Base-by-base conservation (phyloP, 2,329 filamentous ascomycete species). In the Paraphaeosphaeria minitans region DNA sequence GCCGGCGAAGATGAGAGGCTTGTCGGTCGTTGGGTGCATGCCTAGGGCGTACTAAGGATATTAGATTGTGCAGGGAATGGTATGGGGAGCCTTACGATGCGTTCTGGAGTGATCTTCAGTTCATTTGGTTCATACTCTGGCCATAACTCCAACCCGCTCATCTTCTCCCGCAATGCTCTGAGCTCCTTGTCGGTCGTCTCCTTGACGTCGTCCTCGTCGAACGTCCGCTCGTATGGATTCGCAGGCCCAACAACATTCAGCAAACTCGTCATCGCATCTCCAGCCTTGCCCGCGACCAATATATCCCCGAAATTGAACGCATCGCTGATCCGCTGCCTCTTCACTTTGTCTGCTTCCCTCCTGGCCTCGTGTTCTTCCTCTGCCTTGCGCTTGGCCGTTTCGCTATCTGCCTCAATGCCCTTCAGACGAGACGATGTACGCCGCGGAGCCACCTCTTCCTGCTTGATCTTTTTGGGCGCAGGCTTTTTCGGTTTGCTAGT, bases 41-140 rank as follows among this genome's bases (percentile, higher is more conserved):
- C 89, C 88, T 68, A 98, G 87, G 0, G 91, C 85, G 71, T 98
- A 99, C 14, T 66, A 51, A 22, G 14, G 19, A 13, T 5, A 41
- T 66, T 48, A 66, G 51, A 61, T 61, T 4, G 65, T 67, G 31
- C 65, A 66, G 13, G 14, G 6, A 4, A 14, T 42, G 8, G 21
- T 13, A 14, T 37, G 2, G 31, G 13, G 19, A 9, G 4, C 65
- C 70, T 56, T 65, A 71, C 70, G 49, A 96, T 85, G 54, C 94
- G 82, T 66, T 97, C 92, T 0, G 93, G 93, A 0, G 91, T 94
- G 50, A 97, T 89, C 73, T 97, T 98, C 69, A 97, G 95, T 54
- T 91, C 91, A 37, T 59, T 93, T 0, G 93, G 93, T 21, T 87
- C 85, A 84, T 91, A 97, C 14, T 88, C 87, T 58, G 96, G 89